These are phyloP conservation scores for Rhodotorula toruloides DNA, from an alignment of 768 basidiomycete genomes.

Conservation along the genomic window DNA sequence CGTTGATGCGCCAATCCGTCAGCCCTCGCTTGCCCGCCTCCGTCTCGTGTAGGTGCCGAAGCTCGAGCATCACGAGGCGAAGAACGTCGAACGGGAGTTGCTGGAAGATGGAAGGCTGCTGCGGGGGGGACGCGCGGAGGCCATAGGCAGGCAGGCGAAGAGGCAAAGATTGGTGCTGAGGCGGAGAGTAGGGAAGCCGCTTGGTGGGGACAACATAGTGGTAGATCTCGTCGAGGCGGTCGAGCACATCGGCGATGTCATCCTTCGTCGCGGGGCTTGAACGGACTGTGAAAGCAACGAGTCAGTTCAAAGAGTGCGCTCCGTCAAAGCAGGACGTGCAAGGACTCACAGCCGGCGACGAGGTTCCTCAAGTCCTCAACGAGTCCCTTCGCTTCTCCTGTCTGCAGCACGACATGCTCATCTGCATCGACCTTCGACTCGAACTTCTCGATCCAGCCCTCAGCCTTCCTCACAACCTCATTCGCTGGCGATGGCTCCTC, in stretches of 20 bases:
- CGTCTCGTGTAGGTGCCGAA: background rate
- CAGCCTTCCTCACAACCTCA: too few species aligned
- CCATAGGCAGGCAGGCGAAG: background rate
- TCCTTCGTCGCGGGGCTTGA: background rate
- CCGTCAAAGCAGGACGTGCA: background rate
- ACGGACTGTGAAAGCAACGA: background rate
- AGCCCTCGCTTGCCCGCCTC: background rate
- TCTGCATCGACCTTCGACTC: background rate
- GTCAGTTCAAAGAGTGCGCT: background rate
- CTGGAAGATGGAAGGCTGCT: background rate
- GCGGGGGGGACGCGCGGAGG: background rate
- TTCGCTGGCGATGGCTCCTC: too few species aligned
- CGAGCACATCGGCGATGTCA: constrained; percentile 13
- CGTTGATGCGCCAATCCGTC: background rate
- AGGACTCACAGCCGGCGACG: background rate
- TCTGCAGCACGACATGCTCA: background rate
- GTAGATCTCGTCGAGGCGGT: background rate
- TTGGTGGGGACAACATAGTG: background rate
- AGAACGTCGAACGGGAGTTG: constrained; percentile 11
- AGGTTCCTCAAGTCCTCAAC: background rate
- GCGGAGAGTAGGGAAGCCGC: background rate
- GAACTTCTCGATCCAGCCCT: background rate
- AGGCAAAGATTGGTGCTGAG: background rate
- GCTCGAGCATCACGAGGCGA: constrained; percentile 12
- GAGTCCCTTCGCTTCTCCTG: background rate